Percentiles rank a stretch among this genome's conserved stretches.
phyloP scores from a whole-genome alignment of 2,329 filamentous ascomycete species.

The Hypoxylon sp. region DNA sequence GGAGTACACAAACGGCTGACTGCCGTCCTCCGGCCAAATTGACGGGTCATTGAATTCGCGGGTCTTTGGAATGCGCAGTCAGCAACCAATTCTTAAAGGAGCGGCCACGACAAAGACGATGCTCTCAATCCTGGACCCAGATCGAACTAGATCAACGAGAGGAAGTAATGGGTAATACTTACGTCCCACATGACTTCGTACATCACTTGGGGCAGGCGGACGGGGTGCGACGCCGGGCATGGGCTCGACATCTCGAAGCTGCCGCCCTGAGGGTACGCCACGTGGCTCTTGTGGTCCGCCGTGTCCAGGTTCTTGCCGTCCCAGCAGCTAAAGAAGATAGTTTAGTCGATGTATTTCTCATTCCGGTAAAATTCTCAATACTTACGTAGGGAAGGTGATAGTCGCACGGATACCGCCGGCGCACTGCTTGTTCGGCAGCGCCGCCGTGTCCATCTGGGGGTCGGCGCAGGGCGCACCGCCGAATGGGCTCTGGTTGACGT shows the following conservation, averaged over 20 bases:
- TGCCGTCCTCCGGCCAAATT: constrained; percentile 52
- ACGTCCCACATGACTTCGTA: constrained; percentile 58
- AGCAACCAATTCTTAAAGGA: background rate
- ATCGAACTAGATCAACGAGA: background rate
- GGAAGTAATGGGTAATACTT: background rate
- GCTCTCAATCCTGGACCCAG: background rate
- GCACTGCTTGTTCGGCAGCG: constrained; percentile 42
- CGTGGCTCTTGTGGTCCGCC: constrained; percentile 51
- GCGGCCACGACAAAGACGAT: background rate
- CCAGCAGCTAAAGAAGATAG: constrained; percentile 44
- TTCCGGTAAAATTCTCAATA: background rate
- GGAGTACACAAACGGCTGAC: constrained; percentile 48
- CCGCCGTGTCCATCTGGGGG: constrained; percentile 40
- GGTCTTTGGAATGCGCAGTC: constrained; percentile 26
- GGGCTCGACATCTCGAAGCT: constrained; percentile 44
- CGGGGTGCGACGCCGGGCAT: constrained; percentile 47
- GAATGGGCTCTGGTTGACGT: constrained; percentile 45
- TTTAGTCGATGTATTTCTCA: background rate
- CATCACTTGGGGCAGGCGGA: constrained; percentile 55
- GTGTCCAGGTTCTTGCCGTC: constrained; percentile 52
- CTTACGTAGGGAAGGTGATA: constrained; percentile 47
- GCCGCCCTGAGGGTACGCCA: constrained; percentile 43
- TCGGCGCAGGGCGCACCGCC: constrained; percentile 48
- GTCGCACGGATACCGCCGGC: constrained; percentile 46
- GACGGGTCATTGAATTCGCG: constrained; percentile 49